Evolutionary conservation across 768 basidiomycete species (phyloP).

Genomic region (Suillus subalutaceus): DNA sequence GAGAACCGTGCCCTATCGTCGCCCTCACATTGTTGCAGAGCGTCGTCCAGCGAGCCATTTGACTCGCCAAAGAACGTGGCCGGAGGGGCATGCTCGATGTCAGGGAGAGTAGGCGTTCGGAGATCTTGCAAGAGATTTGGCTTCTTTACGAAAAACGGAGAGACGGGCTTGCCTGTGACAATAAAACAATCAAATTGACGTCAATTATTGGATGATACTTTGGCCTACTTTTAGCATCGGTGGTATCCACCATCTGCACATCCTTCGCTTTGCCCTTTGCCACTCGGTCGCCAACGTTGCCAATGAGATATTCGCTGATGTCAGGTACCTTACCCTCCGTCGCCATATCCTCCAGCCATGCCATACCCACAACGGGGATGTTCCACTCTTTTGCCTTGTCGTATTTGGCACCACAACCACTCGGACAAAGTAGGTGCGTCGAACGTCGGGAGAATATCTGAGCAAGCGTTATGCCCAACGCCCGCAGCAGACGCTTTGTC

Average conservation of each 20-base stretch:
- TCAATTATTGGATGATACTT: neutral
- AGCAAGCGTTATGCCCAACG: conserved; percentile 61
- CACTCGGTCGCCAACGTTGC: conserved; percentile 7
- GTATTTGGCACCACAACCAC: conserved; percentile 70
- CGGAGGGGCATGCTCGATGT: neutral
- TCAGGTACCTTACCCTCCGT: conserved; percentile 50
- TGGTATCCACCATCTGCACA: conserved; percentile 38
- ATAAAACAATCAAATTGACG: neutral
- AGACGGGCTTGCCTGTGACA: conserved; percentile 13
- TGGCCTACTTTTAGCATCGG: conserved; percentile 41
- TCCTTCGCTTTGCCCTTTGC: conserved; percentile 36
- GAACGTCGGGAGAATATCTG: conserved; percentile 64
- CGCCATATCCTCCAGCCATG: conserved; percentile 70
- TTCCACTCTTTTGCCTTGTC: conserved; percentile 81
- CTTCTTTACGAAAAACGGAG: conserved; percentile 24
- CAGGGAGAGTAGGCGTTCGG: conserved; percentile 9
- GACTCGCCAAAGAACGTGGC: conserved; percentile 37
- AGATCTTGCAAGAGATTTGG: conserved; percentile 26
- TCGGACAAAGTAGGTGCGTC: conserved; percentile 83
- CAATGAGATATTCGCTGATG: conserved; percentile 37
- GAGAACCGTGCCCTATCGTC: conserved; percentile 14
- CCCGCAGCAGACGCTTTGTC: conserved; percentile 65
- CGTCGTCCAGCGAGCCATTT: conserved; percentile 30
- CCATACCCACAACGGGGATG: conserved; percentile 68
- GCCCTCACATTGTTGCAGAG: conserved; percentile 15